Base-by-base conservation (phyloP, 2,329 filamentous ascomycete species). In the Colletotrichum brevisporum region DNA sequence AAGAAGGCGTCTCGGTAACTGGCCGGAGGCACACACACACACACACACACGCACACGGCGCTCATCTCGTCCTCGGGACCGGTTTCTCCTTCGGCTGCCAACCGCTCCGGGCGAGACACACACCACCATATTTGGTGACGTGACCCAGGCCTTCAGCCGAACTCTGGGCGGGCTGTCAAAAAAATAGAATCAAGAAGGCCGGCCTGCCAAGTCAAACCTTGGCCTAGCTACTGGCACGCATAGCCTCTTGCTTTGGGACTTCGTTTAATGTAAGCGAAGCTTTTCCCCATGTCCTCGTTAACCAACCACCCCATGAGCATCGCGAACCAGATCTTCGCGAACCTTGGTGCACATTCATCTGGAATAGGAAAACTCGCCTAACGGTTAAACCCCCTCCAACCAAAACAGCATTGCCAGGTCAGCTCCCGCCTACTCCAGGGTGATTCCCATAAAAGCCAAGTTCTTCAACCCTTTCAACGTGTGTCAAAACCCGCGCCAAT, bases 201-300 rank as follows among this genome's bases (percentile, higher is more conserved):
- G 36, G 21, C 47, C 57, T 60, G 57, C 57, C 57, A 60, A 60
- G 57, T 60, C 57, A 43, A 60, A 43, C 21, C 41, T 39, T 6
- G 21, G 21, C 57, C 9, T 45, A 15, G 9, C 9, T 36, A 12
- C 9, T 36, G 31, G 31, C 31, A 36, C 31, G 10, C 31, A 36
- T 36, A 36, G 31, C 31, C 31, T 36, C 31, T 52, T 13, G 16
- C 41, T 43, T 13, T 4, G 9, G 47, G 39, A 16, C 39, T 27
- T 18, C n/a, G 16, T 58, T 24, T 47, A n/a, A 27, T 10, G 10
- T 36, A 50, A 41, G 48, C 21, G 57, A 60, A 52, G 48, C 18
- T 27, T 60, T 60, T 31, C 10, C 8, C 8, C 8, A 1, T 10
- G 8, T 10, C 9, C 0, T 36, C 31, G 31, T 36, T 21, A 47